phyloP scores from a whole-genome alignment of 2,329 filamentous ascomycete species.

The Pseudocercospora fijiensis region DNA sequence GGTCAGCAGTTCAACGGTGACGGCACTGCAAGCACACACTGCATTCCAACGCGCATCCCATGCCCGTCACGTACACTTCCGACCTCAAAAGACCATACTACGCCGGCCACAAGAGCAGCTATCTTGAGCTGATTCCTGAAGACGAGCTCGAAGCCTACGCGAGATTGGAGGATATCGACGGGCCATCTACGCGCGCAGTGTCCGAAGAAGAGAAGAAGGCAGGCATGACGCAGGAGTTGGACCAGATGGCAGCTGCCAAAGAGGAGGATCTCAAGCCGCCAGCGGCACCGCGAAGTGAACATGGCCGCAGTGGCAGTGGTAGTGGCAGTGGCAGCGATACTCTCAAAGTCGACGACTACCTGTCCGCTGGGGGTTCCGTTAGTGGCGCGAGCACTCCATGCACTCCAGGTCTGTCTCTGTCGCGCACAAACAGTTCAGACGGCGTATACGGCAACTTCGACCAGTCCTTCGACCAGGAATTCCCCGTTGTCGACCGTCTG shows the following conservation, averaged over 20 bases:
- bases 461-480: conserved; percentile 76
- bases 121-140: conserved; percentile 34
- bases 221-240: conserved; percentile 26
- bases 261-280: conserved; percentile 30
- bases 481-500: conserved; percentile 84
- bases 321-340: conserved; percentile 21
- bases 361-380: conserved; percentile 42
- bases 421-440: conserved; percentile 76
- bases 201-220: neutral
- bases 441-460: conserved; percentile 74
- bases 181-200: neutral
- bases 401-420: conserved; percentile 54
- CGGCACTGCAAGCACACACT: neutral
- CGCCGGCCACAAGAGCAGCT: conserved; percentile 30
- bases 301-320: conserved; percentile 21
- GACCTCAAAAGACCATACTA: conserved; percentile 30
- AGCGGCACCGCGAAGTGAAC: conserved; percentile 11
- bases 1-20: neutral
- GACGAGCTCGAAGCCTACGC: conserved; percentile 33
- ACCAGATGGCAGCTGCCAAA: conserved; percentile 35
- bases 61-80: conserved; percentile 25
- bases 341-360: conserved; percentile 33
- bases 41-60: neutral
- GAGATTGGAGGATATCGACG: conserved; percentile 31
- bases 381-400: conserved; percentile 37